These are phyloP conservation scores for Coemansia erecta DNA, from an alignment of 192 early-diverging fungal genomes.

Conservation along the genomic window DNA sequence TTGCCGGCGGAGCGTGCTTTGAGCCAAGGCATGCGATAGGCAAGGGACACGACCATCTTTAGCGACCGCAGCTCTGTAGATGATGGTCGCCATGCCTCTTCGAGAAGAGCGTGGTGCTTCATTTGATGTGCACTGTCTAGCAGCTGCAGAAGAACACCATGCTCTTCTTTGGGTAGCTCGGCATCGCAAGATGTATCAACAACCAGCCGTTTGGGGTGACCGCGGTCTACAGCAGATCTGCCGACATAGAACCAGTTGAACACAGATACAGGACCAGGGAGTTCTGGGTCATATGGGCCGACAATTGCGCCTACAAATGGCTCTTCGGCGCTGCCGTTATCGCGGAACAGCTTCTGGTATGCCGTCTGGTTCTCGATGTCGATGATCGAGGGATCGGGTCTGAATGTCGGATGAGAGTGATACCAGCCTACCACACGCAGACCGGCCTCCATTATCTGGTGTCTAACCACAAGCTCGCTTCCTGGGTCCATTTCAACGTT, in stretches of 20 bases:
- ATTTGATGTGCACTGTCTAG: conserved; percentile 57
- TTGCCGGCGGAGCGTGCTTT: conserved; percentile 17
- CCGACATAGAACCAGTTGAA: conserved; percentile 89
- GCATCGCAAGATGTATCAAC: conserved; percentile 58
- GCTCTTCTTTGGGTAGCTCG: conserved; percentile 51
- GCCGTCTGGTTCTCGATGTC: conserved; percentile 87
- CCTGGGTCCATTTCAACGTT: conserved; percentile 92
- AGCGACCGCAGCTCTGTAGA: conserved; percentile 64
- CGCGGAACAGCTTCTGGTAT: conserved; percentile 77
- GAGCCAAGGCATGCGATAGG: conserved; percentile 74
- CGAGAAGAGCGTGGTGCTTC: conserved; percentile 60
- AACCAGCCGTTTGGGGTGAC: conserved; percentile 64
- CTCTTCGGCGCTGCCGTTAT: conserved; percentile 52
- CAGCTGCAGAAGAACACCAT: conserved; percentile 56
- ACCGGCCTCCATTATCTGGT: conserved; percentile 66
- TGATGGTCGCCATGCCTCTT: conserved; percentile 73
- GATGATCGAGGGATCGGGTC: conserved; percentile 82
- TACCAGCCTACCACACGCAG: conserved; percentile 92
- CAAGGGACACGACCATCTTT: conserved; percentile 68
- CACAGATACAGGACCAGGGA: conserved; percentile 71
- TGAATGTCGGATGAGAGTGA: conserved; percentile 89
- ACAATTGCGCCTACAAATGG: conserved; percentile 93
- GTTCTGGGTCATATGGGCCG: conserved; percentile 78
- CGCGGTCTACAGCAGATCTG: conserved; percentile 54
- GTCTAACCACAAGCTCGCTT: conserved; percentile 69